phyloP scores from a whole-genome alignment of 108 stramenopile genomes.

The Nitzschia palea region DNA sequence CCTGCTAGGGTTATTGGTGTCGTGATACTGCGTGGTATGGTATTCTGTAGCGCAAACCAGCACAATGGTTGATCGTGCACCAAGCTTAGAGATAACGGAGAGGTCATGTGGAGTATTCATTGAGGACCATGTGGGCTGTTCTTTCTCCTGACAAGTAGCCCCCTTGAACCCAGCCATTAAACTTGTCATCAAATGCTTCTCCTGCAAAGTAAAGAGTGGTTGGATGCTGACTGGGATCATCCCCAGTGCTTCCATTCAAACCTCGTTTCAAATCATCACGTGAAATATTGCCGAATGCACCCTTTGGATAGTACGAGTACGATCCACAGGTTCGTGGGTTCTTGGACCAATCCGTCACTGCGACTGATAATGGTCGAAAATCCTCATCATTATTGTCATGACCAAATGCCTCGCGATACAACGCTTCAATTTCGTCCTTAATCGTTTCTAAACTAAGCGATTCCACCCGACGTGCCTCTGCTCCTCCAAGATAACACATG shows the following conservation, averaged over 20 bases:
- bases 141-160: conserved; percentile 27
- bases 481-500: conserved; percentile 31
- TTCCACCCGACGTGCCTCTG: conserved; percentile 20
- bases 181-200: conserved; percentile 32
- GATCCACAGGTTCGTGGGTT: conserved; percentile 30
- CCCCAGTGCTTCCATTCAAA: neutral
- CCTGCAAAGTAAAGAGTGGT: conserved; percentile 30
- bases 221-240: neutral
- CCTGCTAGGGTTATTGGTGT: too few relatives aligned
- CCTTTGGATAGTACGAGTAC: conserved; percentile 22
- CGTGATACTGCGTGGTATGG: too few relatives aligned
- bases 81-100: too few relatives aligned
- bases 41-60: too few relatives aligned
- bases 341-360: conserved; percentile 28
- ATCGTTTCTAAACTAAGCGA: conserved; percentile 15
- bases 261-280: conserved; percentile 6
- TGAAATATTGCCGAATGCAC: conserved; percentile 11
- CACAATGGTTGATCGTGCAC: too few relatives aligned
- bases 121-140: conserved; percentile 6
- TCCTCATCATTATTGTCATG: neutral
- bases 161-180: conserved; percentile 34
- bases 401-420: conserved; percentile 22
- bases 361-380: conserved; percentile 18
- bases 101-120: too few relatives aligned
- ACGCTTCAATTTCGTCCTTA: conserved; percentile 23